Percentiles rank a stretch among this genome's conserved stretches.
Evolutionary conservation across 2,329 filamentous ascomycete species (phyloP).

Genomic region (Trichoderma citrinoviride): DNA sequence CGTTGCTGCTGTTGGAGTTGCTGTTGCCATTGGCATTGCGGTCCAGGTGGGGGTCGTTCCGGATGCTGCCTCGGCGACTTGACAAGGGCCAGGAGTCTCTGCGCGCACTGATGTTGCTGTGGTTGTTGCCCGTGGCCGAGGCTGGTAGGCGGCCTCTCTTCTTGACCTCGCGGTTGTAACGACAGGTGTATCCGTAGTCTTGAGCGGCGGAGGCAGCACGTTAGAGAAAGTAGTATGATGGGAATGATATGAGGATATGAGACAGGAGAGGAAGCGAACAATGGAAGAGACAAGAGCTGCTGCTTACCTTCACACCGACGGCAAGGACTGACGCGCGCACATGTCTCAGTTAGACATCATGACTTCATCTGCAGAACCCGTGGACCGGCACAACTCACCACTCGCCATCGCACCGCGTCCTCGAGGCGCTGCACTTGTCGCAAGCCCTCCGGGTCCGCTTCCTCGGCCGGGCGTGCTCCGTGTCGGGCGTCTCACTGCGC

Average conservation of each 20-base stretch:
- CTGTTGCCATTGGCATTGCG: neutral
- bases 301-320: slow-evolving; percentile 39
- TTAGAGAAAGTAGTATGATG: slow-evolving; percentile 1
- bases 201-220: neutral
- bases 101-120: slow-evolving; percentile 1
- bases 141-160: slow-evolving; percentile 38
- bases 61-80: slow-evolving; percentile 14
- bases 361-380: neutral
- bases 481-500: slow-evolving; percentile 4
- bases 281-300: neutral
- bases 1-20: neutral
- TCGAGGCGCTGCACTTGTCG: slow-evolving; percentile 39
- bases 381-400: slow-evolving; percentile 35
- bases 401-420: slow-evolving; percentile 44
- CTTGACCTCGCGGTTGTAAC: slow-evolving; percentile 39
- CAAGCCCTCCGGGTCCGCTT: slow-evolving; percentile 34
- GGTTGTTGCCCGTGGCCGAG: slow-evolving; percentile 22
- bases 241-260: neutral
- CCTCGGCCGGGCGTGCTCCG: slow-evolving; percentile 30
- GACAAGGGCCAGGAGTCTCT: slow-evolving; percentile 16
- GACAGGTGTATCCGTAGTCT: slow-evolving; percentile 41
- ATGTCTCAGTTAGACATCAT: slow-evolving; percentile 16
- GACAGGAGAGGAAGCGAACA: neutral
- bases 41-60: neutral
- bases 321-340: slow-evolving; percentile 27